phyloP scores from a whole-genome alignment of 805 yeast species.

The Lipomyces kockii region DNA sequence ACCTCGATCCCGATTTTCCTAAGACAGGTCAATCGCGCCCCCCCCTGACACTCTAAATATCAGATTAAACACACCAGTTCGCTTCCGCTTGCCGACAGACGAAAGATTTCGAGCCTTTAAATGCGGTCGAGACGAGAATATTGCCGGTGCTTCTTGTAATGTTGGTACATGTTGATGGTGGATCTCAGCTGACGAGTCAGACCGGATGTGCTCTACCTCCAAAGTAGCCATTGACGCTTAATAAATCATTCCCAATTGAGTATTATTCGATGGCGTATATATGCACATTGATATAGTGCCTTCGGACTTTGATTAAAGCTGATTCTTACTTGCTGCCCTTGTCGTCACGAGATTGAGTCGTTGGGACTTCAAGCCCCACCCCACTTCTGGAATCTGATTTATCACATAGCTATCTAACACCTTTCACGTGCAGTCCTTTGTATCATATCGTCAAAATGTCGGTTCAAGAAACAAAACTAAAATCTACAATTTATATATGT shows the following conservation, averaged over 20 bases:
- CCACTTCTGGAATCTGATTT: background rate
- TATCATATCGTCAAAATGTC: slow-evolving; percentile 11
- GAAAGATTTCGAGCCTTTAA: background rate
- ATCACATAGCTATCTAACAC: background rate
- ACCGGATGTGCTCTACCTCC: background rate
- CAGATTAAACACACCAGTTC: background rate
- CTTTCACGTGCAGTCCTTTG: background rate
- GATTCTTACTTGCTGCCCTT: no score
- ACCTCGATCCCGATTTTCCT: background rate
- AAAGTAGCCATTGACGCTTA: background rate
- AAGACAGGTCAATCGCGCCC: background rate
- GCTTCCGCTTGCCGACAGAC: background rate
- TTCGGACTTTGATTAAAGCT: background rate
- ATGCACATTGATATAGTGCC: background rate
- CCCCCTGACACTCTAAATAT: background rate
- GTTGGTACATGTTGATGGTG: background rate
- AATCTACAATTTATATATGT: slow-evolving; percentile 25
- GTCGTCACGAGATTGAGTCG: background rate
- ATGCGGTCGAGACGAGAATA: background rate
- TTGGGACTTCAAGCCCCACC: background rate
- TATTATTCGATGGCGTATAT: slow-evolving; percentile 2
- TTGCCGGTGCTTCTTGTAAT: background rate
- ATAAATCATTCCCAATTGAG: background rate
- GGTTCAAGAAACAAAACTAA: slow-evolving; percentile 9
- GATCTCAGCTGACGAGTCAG: background rate